These are phyloP conservation scores for Penicillium sp. DNA, from an alignment of 2,329 filamentous ascomycete genomes.

Conservation along the genomic window DNA sequence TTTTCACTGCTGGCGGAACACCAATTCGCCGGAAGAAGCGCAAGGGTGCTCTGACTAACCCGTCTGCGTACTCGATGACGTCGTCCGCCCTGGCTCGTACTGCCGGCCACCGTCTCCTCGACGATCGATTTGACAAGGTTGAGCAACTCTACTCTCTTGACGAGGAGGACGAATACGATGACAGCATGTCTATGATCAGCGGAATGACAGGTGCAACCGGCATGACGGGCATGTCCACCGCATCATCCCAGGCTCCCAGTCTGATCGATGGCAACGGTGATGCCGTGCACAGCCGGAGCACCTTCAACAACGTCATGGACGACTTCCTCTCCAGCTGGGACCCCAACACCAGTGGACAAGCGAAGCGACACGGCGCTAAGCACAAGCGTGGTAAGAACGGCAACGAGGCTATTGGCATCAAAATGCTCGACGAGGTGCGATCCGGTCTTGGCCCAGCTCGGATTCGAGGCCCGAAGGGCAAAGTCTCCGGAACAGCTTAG, in stretches of 20 bases:
- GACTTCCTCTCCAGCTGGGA: conserved; percentile 74
- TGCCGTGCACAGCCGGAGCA: conserved; percentile 62
- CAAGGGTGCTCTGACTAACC: conserved; percentile 86
- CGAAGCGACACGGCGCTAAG: conserved; percentile 45
- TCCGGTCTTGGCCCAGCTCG: conserved; percentile 74
- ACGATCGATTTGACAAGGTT: conserved; percentile 86
- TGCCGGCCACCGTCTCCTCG: conserved; percentile 78
- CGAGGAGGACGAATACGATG: conserved; percentile 54
- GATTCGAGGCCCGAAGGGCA: conserved; percentile 40
- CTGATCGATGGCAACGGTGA: conserved; percentile 39
- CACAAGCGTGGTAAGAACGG: conserved; percentile 71
- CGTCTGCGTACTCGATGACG: conserved; percentile 87
- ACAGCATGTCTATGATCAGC: conserved; percentile 51
- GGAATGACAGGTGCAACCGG: conserved; percentile 55
- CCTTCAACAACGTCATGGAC: conserved; percentile 89
- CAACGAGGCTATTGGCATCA: conserved; percentile 74
- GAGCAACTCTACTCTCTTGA: conserved; percentile 75
- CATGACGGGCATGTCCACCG: conserved; percentile 53
- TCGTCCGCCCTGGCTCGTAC: conserved; percentile 84
- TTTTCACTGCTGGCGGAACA: conserved; percentile 63
- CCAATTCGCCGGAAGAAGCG: conserved; percentile 77
- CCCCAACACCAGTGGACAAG: conserved; percentile 42
- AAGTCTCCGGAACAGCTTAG: conserved; percentile 34
- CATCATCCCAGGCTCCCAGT: conserved; percentile 61
- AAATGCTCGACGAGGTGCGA: conserved; percentile 88